Evolutionary conservation across 2,329 filamentous ascomycete species (phyloP), one percentile per base, ranked within the genome.

Genomic region (Sporothrix pallida): DNA sequence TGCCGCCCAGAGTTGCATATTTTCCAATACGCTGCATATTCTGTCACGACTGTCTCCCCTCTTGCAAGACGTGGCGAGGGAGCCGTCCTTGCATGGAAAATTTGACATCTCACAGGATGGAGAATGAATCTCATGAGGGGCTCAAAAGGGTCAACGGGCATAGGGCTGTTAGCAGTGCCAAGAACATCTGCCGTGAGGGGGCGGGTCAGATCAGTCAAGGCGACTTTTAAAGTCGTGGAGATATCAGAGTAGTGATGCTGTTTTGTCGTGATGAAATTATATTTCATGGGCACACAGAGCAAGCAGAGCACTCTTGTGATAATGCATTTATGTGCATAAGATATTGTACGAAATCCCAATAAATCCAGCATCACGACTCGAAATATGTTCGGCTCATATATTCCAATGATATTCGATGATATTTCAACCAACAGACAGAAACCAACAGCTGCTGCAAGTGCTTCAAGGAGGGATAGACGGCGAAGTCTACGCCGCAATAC

Each of bases 81-180:
- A 46, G 37, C 65, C 46, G 44, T 26, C 26, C 20, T 52, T 69
- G 65, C 65, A 69, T 37, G 7, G 23, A 9, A 37, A 62, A 20
- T 20, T 20, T 20, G 15, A 42, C 1, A 10, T 20, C 31, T 2
- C 31, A 42, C 4, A 63, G 10, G 37, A 44, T 63, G 60, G 26
- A 46, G 60, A 13, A 23, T 2, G 60, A 63, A 44, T n/a, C 4
- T 44, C 37, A 13, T 46, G n/a, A 63, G 26, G 17, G 26, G 15
- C 26, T 23, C 23, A 48, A 26, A 69, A 54, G 48, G 48, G 42
- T 69, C 48, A 52, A 37, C 7, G 13, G 48, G 3, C 48, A 13
- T 23, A 69, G 65, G 48, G 65, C 65, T 54, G 65, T 1, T 26
- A 69, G 48, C 48, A 69, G 26, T 69, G 48, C 65, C 65, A 54